Conservation (phyloP, 805 yeast species). For the Cyberlindnera mycetangii region DNA sequence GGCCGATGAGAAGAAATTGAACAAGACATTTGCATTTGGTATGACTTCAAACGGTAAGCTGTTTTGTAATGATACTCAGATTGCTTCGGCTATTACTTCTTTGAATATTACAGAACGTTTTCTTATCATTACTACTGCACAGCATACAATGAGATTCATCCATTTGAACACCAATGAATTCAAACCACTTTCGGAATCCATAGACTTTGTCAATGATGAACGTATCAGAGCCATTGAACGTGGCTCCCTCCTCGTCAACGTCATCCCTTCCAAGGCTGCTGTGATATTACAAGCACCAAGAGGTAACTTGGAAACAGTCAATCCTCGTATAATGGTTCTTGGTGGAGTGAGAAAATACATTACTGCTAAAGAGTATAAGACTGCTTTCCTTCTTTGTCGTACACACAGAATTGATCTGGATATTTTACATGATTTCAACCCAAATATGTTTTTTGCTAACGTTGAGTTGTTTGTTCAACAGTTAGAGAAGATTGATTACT, state of each 20-base stretch:
- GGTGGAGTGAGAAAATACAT: constrained; percentile 77
- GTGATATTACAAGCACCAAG: constrained; percentile 92
- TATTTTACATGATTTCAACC: constrained; percentile 82
- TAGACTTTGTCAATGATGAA: constrained; percentile 56
- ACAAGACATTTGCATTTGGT: constrained; percentile 56
- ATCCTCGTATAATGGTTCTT: constrained; percentile 89
- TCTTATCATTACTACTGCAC: constrained; percentile 83
- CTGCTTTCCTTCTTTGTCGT: constrained; percentile 84
- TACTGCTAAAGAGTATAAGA: constrained; percentile 49
- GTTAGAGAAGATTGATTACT: constrained; percentile 66
- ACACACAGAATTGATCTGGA: constrained; percentile 91
- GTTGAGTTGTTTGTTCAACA: constrained; percentile 67
- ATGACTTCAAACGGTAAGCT: constrained; percentile 73
- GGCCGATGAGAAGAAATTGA: constrained; percentile 26
- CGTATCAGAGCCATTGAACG: constrained; percentile 86
- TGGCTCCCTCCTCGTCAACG: constrained; percentile 81
- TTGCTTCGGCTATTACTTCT: constrained; percentile 80
- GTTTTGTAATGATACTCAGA: constrained; percentile 54
- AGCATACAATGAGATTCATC: constrained; percentile 75
- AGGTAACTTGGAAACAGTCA: constrained; percentile 92
- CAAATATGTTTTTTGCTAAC: constrained; percentile 61
- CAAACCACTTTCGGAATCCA: constrained; percentile 38
- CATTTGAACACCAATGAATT: constrained; percentile 52
- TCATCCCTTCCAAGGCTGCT: constrained; percentile 77
- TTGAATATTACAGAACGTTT: constrained; percentile 67